Conservation (phyloP, 495 filamentous ascomycete species). For the Pseudomonodictys pantanalensis region DNA sequence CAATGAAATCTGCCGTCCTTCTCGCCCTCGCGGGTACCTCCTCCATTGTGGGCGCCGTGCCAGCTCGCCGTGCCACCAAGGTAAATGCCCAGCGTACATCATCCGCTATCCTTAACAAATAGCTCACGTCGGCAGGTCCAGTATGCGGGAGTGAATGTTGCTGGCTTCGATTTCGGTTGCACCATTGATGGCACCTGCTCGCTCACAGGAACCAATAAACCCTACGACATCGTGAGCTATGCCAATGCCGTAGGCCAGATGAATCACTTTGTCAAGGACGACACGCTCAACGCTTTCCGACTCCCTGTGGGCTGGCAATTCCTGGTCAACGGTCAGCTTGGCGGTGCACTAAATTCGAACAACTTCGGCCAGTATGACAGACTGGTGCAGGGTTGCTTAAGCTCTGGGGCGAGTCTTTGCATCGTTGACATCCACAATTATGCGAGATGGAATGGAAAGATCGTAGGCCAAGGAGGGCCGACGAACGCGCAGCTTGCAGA, state of each 20-base stretch:
- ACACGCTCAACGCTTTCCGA: conserved; percentile 56
- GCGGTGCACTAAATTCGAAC: conserved; percentile 47
- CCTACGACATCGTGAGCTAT: conserved; percentile 32
- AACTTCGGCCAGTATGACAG: conserved; percentile 56
- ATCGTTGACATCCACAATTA: conserved; percentile 62
- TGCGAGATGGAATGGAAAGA: conserved; percentile 57
- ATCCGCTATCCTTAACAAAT: no score
- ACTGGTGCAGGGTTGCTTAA: conserved; percentile 58
- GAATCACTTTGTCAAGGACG: conserved; percentile 53
- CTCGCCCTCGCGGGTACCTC: not conserved
- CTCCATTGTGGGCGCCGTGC: not conserved
- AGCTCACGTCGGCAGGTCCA: conserved; percentile 17
- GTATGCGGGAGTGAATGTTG: conserved; percentile 46
- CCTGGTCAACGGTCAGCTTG: conserved; percentile 50
- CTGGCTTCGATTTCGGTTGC: conserved; percentile 54
- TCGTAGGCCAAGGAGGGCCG: conserved; percentile 59
- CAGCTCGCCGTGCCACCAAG: no score
- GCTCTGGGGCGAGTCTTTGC: conserved; percentile 51
- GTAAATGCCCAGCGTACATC: no score
- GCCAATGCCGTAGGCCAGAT: conserved; percentile 49
- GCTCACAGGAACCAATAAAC: conserved; percentile 34
- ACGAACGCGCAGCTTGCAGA: conserved; percentile 54
- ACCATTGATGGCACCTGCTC: conserved; percentile 47
- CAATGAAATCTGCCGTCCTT: conserved; percentile 1
- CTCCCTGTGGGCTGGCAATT: conserved; percentile 58